Conservation (phyloP, 129 eudicot species). For the Helianthus annuus region DNA sequence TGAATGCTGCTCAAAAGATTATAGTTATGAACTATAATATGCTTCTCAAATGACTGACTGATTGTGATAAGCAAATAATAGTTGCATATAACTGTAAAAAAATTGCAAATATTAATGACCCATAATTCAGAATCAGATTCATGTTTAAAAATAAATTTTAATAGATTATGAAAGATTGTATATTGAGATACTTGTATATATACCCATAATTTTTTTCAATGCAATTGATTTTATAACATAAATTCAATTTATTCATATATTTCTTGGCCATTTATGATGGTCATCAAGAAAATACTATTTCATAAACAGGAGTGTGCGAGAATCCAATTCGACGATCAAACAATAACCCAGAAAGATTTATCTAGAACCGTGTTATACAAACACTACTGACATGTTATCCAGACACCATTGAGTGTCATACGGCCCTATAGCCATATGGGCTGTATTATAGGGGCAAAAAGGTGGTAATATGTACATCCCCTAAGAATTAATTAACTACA, state of each 20-base stretch:
- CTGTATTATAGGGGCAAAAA: too few relatives aligned
- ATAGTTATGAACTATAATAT: slow-evolving; percentile 8
- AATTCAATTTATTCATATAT: neutral
- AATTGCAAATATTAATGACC: slow-evolving; percentile 13
- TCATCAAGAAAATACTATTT: neutral
- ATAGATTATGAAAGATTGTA: neutral
- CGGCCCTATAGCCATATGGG: too few relatives aligned
- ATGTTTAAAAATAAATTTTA: neutral
- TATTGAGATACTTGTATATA: neutral
- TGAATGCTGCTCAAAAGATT: slow-evolving; percentile 17
- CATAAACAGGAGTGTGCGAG: slow-evolving; percentile 7
- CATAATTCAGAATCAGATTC: slow-evolving; percentile 8
- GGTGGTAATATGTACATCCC: too few relatives aligned
- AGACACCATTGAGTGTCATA: too few relatives aligned
- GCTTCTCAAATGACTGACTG: neutral
- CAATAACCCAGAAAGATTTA: too few relatives aligned
- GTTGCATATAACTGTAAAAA: neutral
- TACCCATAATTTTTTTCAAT: too few relatives aligned
- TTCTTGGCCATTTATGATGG: neutral
- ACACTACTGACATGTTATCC: too few relatives aligned
- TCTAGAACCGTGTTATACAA: too few relatives aligned
- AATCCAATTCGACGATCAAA: too few relatives aligned
- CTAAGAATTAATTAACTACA: too few relatives aligned
- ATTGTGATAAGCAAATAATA: neutral
- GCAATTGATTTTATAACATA: too few relatives aligned